Percentiles rank a stretch among this genome's conserved stretches.
Evolutionary conservation across 257 asterid genomes (phyloP).

Genomic region (Nicotiana tomentosiformis): DNA sequence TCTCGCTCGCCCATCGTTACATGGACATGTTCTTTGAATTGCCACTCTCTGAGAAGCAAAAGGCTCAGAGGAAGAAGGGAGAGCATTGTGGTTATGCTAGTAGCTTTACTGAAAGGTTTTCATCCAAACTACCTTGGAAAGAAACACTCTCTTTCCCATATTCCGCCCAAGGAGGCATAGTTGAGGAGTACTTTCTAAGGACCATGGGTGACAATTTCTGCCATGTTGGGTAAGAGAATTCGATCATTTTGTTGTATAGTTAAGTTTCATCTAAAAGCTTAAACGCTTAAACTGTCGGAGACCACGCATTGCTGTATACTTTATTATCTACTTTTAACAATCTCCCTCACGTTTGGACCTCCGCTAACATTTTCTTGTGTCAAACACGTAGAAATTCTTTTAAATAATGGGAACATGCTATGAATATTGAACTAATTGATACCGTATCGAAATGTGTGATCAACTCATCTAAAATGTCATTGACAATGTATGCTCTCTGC

Average conservation of each 20-base stretch:
- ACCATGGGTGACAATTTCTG: slow-evolving; percentile 3
- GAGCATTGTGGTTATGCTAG: slow-evolving; percentile 17
- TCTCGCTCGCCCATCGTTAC: background rate
- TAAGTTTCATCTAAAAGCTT: background rate
- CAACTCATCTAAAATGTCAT: background rate
- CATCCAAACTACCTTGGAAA: slow-evolving; percentile 14
- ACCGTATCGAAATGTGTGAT: background rate
- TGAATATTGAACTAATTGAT: background rate
- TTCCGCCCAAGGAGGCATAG: background rate
- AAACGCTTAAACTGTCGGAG: background rate
- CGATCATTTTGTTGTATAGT: background rate
- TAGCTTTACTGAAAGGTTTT: slow-evolving; percentile 12
- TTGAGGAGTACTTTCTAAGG: background rate
- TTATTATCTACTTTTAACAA: no score
- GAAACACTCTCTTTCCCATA: slow-evolving; percentile 10
- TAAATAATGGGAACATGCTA: no score
- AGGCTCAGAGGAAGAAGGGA: slow-evolving; percentile 9
- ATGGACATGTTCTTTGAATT: slow-evolving; percentile 10
- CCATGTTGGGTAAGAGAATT: slow-evolving; percentile 3
- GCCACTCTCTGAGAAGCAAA: slow-evolving; percentile 3
- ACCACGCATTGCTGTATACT: no score
- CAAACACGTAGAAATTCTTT: no score
- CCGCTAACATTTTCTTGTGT: no score
- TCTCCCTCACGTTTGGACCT: no score
- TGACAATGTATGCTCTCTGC: background rate